Base-by-base conservation (phyloP, 768 basidiomycete genomes). In the Trametopsis cervina region DNA sequence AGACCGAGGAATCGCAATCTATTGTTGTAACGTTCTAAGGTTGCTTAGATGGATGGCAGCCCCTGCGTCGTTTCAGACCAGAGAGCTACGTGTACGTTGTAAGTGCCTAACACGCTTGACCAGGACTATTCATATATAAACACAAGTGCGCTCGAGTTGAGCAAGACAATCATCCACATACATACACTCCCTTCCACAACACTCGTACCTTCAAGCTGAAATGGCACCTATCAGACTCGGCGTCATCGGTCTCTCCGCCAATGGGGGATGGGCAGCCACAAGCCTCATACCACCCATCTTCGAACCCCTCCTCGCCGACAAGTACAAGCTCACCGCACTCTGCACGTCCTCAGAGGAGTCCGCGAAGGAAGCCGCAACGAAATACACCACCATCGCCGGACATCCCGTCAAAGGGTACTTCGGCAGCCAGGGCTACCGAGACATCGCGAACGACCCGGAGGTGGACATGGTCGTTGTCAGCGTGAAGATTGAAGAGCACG, bases 381-480 rank as follows among this genome's bases (percentile, higher is more conserved):
- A 68, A 41, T 63, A 69, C 47, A 49, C 59, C 4, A 49, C 56
- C 18, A 23, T 38, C 43, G 56, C 44, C 17, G 63, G 61, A 2
- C 54, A 60, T 44, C 3, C 51, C 2, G 60, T 71, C 46, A 68
- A 66, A 42, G 54, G 63, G 0, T 71, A 66, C 52, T 55, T 64
- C 36, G 69, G 70, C 4, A 50, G 54, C 23, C 54, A 62, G 9
- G 51, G 46, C 21, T 40, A 43, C 26, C 4, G n/a, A 9, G 42
- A 49, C 2, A 52, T 73, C 26, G 65, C 67, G 0, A 47, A 50
- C 3, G 69, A 73, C 44, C 60, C 65, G 0, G 60, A 70, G 22
- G 63, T 73, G 22, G 68, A 69, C 46, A 46, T 72, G 18, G 62
- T 73, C 23, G 64, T 57, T 0, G 64, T 70, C 1, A 44, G 65